Evolutionary conservation across 768 basidiomycete species (phyloP).

Genomic region (Cubamyces sp.): DNA sequence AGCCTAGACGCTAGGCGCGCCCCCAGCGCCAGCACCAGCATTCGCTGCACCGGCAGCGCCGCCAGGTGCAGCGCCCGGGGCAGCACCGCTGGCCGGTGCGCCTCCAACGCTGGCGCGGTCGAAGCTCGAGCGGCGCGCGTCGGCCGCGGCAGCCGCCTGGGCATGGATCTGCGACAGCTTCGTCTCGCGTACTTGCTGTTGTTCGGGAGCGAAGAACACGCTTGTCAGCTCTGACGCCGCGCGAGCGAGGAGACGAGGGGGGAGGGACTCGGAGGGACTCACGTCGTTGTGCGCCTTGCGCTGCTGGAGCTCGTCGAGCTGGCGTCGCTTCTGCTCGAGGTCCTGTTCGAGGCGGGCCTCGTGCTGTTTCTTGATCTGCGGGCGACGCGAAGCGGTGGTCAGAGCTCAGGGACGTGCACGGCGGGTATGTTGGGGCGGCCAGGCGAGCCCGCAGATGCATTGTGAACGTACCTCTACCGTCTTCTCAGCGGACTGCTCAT

Average conservation of each 20-base stretch:
- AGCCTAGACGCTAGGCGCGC: background rate
- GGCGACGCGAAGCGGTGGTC: background rate
- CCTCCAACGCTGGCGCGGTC: conserved; percentile 6
- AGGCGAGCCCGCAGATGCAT: background rate
- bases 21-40: background rate
- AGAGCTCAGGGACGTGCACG: background rate
- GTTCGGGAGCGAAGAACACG: background rate
- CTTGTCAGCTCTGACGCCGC: background rate
- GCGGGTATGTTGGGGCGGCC: background rate
- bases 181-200: conserved; percentile 29
- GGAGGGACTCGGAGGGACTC: conserved; percentile 4
- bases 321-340: conserved; percentile 29
- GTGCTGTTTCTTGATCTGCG: conserved; percentile 35
- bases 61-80: background rate
- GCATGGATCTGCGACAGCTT: conserved; percentile 34
- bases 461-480: conserved; percentile 44
- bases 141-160: conserved; percentile 27
- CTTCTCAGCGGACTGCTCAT: conserved; percentile 47
- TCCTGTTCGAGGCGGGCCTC: conserved; percentile 31
- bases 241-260: background rate
- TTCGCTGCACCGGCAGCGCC: background rate
- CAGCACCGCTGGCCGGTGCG: background rate
- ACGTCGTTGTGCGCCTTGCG: conserved; percentile 37
- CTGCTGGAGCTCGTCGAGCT: conserved; percentile 33
- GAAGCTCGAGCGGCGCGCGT: conserved; percentile 13